phyloP scores from a whole-genome alignment of 2,329 filamentous ascomycete species.

The Thielaviopsis populi region DNA sequence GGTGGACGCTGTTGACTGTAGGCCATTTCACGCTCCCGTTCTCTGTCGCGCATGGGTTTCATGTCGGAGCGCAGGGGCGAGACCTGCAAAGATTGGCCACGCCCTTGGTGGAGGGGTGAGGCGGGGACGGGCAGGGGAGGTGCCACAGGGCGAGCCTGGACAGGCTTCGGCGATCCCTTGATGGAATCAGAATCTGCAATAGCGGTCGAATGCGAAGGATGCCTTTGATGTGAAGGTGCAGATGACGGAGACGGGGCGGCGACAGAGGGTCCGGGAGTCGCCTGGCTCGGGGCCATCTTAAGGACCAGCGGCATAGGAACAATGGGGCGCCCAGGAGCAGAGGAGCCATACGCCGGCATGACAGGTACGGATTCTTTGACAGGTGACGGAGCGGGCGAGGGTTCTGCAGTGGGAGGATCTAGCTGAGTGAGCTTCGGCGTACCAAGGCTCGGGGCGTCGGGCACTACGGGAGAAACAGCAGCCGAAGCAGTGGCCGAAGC shows the following conservation, averaged over 20 bases:
- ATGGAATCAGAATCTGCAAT: conserved; percentile 4
- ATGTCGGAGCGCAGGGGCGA: conserved; percentile 24
- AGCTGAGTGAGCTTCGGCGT: conserved; percentile 10
- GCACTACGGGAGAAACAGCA: conserved; percentile 7
- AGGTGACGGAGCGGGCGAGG: conserved; percentile 10
- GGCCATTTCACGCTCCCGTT: conserved; percentile 17
- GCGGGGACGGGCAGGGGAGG: not conserved
- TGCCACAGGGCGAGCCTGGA: not conserved
- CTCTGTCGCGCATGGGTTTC: conserved; percentile 19
- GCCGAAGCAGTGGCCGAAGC: conserved; percentile 6
- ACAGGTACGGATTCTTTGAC: not conserved
- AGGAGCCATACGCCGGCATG: not conserved
- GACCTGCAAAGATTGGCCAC: conserved; percentile 1
- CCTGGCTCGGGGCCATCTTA: not conserved
- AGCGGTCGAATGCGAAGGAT: conserved; percentile 7
- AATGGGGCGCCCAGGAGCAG: not conserved
- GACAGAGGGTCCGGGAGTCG: not conserved
- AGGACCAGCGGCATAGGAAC: not conserved
- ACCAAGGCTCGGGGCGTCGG: conserved; percentile 4
- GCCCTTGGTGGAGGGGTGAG: conserved; percentile 18
- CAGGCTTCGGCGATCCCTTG: conserved; percentile 5
- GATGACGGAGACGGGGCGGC: not conserved
- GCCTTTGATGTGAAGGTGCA: conserved; percentile 5
- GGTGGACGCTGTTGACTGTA: conserved; percentile 16
- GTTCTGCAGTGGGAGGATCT: conserved; percentile 12